phyloP scores from a whole-genome alignment of 257 asterid genomes.

The Cinchona pubescens region DNA sequence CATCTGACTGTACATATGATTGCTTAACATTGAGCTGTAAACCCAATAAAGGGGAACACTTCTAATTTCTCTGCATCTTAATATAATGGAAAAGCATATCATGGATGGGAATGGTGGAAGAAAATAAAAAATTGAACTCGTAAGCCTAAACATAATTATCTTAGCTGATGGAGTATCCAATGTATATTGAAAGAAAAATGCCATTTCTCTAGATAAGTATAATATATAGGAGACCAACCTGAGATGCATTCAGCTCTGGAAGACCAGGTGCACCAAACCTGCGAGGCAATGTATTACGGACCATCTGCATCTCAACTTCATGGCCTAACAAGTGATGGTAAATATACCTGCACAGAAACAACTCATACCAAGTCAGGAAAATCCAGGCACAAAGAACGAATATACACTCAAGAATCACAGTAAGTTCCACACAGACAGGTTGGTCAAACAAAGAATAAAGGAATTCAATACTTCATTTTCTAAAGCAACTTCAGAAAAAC shows the following conservation, averaged over 20 bases:
- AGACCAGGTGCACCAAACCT: slow-evolving; percentile 99
- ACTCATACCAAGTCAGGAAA: background rate
- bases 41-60: background rate
- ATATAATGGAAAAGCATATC: background rate
- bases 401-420: background rate
- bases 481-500: slow-evolving; percentile 11
- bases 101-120: too few species aligned
- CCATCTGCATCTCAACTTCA: slow-evolving; percentile 99
- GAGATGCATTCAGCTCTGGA: slow-evolving; percentile 98
- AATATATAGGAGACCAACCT: slow-evolving; percentile 38
- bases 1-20: too few species aligned
- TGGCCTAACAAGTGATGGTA: slow-evolving; percentile 98
- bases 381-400: slow-evolving; percentile 1
- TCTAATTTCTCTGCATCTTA: background rate
- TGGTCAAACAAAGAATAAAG: background rate
- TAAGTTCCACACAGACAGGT: background rate
- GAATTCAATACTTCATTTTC: background rate
- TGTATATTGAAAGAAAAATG: background rate
- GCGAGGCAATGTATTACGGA: slow-evolving; percentile 90
- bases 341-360: slow-evolving; percentile 58
- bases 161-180: background rate
- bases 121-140: background rate
- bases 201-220: too few species aligned
- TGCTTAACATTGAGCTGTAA: background rate
- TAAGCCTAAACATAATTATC: background rate